Evolutionary conservation across 768 basidiomycete species (phyloP).

Genomic region (Rhizopogon roseolus): DNA sequence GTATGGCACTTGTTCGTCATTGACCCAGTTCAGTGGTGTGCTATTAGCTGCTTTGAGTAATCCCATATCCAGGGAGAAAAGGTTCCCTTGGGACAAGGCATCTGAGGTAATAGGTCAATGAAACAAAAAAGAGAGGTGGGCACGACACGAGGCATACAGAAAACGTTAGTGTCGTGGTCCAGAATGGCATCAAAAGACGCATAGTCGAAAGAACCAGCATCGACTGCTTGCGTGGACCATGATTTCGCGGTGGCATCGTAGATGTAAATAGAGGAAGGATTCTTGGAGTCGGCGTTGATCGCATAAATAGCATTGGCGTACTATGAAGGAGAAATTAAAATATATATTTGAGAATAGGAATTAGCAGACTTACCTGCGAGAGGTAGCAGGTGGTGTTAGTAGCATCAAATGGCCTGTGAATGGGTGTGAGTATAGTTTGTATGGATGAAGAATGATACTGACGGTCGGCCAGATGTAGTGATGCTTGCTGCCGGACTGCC

Average conservation of each 20-base stretch:
- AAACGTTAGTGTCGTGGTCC: conserved; percentile 92
- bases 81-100: conserved; percentile 57
- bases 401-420: conserved; percentile 58
- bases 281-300: conserved; percentile 68
- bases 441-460: conserved; percentile 7
- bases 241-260: conserved; percentile 68
- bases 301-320: conserved; percentile 86
- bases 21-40: conserved; percentile 57
- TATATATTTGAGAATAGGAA: background rate
- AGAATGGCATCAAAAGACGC: conserved; percentile 66
- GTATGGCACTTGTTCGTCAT: conserved; percentile 54
- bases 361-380: conserved; percentile 44
- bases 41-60: conserved; percentile 56
- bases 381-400: conserved; percentile 67
- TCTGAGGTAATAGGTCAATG: conserved; percentile 34
- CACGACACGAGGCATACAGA: conserved; percentile 47
- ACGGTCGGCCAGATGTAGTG: conserved; percentile 76
- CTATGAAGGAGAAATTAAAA: conserved; percentile 30
- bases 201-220: conserved; percentile 53
- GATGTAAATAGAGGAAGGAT: conserved; percentile 70
- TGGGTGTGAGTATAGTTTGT: conserved; percentile 1
- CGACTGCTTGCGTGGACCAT: conserved; percentile 74
- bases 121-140: background rate
- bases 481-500: conserved; percentile 52
- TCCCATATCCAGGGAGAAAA: conserved; percentile 71